Evolutionary conservation across 495 filamentous ascomycete genomes (phyloP), one percentile per base, ranked within the genome.

Genomic region (Xylaria intraflava): DNA sequence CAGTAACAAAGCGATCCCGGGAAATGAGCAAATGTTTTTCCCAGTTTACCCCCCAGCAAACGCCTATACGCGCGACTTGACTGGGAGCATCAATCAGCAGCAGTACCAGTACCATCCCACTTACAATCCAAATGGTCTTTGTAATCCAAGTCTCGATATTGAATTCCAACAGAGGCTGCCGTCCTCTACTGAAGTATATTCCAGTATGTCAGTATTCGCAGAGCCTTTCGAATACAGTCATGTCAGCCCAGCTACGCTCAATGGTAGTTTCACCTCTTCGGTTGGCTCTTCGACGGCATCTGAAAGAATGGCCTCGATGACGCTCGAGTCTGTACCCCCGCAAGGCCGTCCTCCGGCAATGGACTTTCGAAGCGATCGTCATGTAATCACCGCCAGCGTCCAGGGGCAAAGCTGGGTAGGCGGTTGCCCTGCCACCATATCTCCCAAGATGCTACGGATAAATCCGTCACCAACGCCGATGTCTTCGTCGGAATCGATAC

Each of bases 361-460:
- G 23, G 29, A 31, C 17, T 53, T 53, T n/a, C 22, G 19, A 53
- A 31, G 42, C 35, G 46, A 46, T 40, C 41, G 46, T 46, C 42
- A 53, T 40, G 51, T 11, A 46, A 7, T 38, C 16, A 10, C 41
- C 24, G n/a, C 49, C 26, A 57, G 38, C 9, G 53, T 42, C 27
- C 48, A 36, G 11, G 57, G 41, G 40, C 56, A 43, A 20, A 26
- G 20, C 17, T 66, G 64, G 64, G 19, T 23, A 30, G 12, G 53
- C 30, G 51, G 20, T 23, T 59, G 53, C 41, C 56, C 63, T 14
- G 47, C 61, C 8, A 72, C 69, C 0, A 65, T 73, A 31, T 69
- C 71, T 19, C 71, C 71, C 3, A 72, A 69, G 46, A 55, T 69
- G 64, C 46, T 72, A 23, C 61, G 58, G 16, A 58, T 71, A 16